Conservation (phyloP, 2,329 filamentous ascomycete genomes). For the Colletotrichum godetiae region DNA sequence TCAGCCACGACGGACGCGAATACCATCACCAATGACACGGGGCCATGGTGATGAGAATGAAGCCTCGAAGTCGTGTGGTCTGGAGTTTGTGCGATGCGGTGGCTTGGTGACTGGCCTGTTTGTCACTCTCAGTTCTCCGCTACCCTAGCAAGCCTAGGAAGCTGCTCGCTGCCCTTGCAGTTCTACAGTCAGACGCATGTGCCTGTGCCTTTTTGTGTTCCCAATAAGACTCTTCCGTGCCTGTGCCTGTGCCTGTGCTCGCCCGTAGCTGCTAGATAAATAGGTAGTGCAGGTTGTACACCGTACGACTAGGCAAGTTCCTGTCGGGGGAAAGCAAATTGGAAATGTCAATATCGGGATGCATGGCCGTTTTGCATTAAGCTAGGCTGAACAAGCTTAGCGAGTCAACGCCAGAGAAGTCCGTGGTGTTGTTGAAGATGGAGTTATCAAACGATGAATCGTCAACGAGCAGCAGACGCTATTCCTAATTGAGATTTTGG, state of each 20-base stretch:
- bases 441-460: not conserved
- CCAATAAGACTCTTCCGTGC: not conserved
- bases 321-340: not conserved
- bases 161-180: not conserved
- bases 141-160: not conserved
- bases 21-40: not conserved
- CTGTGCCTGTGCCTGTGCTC: not conserved
- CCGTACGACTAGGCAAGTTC: not conserved
- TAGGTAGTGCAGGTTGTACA: not conserved
- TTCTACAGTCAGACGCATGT: not conserved
- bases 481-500: not conserved
- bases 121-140: not conserved
- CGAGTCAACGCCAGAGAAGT: not conserved
- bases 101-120: not conserved
- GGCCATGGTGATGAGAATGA: not conserved
- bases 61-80: not conserved
- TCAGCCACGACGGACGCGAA: constrained; percentile 16
- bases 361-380: not conserved
- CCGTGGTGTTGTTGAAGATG: not conserved
- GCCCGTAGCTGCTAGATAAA: no score
- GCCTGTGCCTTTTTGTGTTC: not conserved
- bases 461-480: not conserved
- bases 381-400: not conserved
- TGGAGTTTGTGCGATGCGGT: not conserved
- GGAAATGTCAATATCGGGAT: not conserved